phyloP scores from a whole-genome alignment of 352 stramenopile genomes.

The Pythium angustatum region DNA sequence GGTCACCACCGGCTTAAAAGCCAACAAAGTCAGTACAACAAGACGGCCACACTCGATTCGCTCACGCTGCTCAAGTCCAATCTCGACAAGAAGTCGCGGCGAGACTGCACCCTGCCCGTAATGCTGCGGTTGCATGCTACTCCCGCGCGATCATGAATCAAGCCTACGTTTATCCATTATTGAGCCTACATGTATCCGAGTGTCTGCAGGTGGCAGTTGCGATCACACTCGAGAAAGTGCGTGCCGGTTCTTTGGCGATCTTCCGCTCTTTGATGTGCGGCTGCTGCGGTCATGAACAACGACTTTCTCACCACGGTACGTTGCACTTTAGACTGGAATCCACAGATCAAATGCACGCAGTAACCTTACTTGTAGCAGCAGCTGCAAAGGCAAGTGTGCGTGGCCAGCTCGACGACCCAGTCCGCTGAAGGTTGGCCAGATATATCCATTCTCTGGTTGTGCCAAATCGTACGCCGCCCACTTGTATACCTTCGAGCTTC shows the following conservation, averaged over 20 bases:
- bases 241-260: not conserved
- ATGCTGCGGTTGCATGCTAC: too few species aligned
- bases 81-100: too few species aligned
- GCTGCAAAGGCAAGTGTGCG: not conserved
- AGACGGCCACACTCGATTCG: too few species aligned
- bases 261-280: not conserved
- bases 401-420: not conserved
- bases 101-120: too few species aligned
- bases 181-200: too few species aligned
- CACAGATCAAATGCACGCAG: constrained; percentile 11
- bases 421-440: not conserved
- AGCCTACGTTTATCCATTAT: too few species aligned
- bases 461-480: constrained; percentile 1
- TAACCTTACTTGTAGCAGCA: constrained; percentile 12
- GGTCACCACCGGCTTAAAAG: too few species aligned
- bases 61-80: too few species aligned
- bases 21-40: too few species aligned
- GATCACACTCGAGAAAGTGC: constrained; percentile 4
- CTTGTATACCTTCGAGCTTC: not conserved
- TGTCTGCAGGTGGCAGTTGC: too few species aligned
- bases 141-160: too few species aligned
- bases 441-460: constrained; percentile 11
- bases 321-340: not conserved
- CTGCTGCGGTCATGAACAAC: not conserved
- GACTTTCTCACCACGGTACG: constrained; percentile 1